Base-by-base conservation (phyloP, 106 monocot species). In the Allium cepa region DNA sequence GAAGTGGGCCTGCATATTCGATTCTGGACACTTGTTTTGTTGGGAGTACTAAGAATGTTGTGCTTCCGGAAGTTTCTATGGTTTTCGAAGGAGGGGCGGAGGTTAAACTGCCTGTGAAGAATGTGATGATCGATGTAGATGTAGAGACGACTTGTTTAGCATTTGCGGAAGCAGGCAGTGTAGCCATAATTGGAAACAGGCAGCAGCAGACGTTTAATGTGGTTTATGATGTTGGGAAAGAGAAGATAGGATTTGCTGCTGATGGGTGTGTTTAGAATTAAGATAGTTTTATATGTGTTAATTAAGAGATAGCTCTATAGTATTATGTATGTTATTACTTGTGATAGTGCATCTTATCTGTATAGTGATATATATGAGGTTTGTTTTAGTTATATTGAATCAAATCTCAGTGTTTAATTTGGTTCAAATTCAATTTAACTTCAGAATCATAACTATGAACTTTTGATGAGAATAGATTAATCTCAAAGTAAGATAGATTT, bases 1-100 rank as follows among this genome's bases (percentile, higher is more conserved):
- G 63, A 22, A 55, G 55, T 13, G 60, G 72, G 7, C 73, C 82
- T 0, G 65, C 83, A 66, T 85, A 80, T 69, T 90, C 85, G 28
- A 77, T 90, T 13, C 73, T 90, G 2, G 89, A 90, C 17, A 85
- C 89, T 4, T 90, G 89, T 60, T 90, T 73, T 60, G 75, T 75
- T 53, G 85, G 89, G 51, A 66, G 68, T 13, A 66, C 17, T 18
- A 60, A 5, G 14, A 46, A 47, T 7, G 3, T 85, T 28, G 60
- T 26, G 16, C 78, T 71, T 70, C 89, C 85, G 49, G 69, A 64
- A 47, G 89, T 90, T 62, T 56, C 46, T 12, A 22, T 90, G 57
- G 72, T 76, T 46, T 90, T 85, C 63, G 74, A 58, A 5, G 89
- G 89, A 0, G 85, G 89, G 7, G 80, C 85, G 26, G 50, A 48